phyloP scores from a whole-genome alignment of 1,284 basidiomycete genomes.

The Tremellales sp. region DNA sequence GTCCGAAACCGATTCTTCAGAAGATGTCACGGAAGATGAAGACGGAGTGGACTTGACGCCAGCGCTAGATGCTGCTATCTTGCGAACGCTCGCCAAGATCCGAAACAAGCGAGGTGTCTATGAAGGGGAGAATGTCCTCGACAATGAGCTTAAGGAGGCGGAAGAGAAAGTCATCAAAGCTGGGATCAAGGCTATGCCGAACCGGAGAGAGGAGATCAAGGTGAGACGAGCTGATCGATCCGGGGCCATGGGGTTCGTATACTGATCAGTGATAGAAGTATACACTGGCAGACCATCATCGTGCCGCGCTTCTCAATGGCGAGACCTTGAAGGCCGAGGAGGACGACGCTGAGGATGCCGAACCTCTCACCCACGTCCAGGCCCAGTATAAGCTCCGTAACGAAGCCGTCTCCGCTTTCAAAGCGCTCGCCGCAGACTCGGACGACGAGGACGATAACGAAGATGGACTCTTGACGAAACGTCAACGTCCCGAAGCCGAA shows the following conservation, averaged over 20 bases:
- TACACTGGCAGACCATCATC: constrained; percentile 51
- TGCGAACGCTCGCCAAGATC: constrained; percentile 84
- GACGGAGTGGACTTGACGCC: constrained; percentile 94
- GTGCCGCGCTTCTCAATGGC: constrained; percentile 45
- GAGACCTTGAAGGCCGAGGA: constrained; percentile 5
- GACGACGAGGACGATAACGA: constrained; percentile 55
- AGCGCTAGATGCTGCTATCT: constrained; percentile 88
- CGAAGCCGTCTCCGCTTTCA: constrained; percentile 74
- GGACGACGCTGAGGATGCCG: constrained; percentile 19
- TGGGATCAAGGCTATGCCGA: constrained; percentile 48
- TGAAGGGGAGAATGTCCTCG: constrained; percentile 63
- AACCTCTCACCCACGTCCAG: constrained; percentile 66
- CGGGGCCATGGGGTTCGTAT: neutral
- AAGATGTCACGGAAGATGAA: constrained; percentile 82
- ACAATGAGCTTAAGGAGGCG: constrained; percentile 56
- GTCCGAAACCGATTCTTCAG: constrained; percentile 57
- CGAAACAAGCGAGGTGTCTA: constrained; percentile 75
- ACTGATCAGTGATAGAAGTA: constrained; percentile 45
- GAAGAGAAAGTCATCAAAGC: constrained; percentile 27
- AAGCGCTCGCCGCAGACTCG: constrained; percentile 39
- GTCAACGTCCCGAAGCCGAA: constrained; percentile 60
- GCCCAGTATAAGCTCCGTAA: constrained; percentile 71
- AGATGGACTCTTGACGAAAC: constrained; percentile 57
- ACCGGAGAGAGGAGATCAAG: constrained; percentile 48
- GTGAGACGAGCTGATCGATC: constrained; percentile 9